phyloP scores from a whole-genome alignment of 2,329 filamentous ascomycete genomes.

The Sarocladiaceae sp. region DNA sequence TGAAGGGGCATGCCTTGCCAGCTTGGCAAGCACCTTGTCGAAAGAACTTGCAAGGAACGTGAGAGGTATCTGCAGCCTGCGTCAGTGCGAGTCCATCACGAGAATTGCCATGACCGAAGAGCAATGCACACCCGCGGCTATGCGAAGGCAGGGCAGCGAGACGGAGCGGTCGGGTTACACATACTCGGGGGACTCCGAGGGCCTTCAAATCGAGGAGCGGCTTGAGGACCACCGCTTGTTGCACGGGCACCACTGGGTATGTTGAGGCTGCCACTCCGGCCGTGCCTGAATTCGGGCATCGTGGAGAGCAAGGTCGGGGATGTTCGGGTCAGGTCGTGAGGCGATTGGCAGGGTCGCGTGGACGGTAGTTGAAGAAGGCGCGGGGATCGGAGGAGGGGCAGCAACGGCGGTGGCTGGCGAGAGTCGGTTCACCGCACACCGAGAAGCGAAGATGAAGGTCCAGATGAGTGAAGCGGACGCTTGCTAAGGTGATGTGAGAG shows the following conservation, averaged over 20 bases:
- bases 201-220: conserved; percentile 48
- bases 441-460: neutral
- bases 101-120: neutral
- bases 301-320: neutral
- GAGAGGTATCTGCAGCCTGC: conserved; percentile 71
- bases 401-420: neutral
- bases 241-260: conserved; percentile 32
- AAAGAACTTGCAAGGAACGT: conserved; percentile 99
- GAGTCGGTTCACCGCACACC: conserved; percentile 4
- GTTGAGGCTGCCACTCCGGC: conserved; percentile 54
- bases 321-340: neutral
- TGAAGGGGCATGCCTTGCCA: conserved; percentile 92
- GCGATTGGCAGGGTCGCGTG: neutral
- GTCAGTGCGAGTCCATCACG: neutral
- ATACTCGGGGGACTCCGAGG: conserved; percentile 61
- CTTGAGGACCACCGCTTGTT: conserved; percentile 21
- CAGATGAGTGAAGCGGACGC: neutral
- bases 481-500: neutral
- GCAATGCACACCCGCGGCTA: no score
- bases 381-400: conserved; percentile 1
- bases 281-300: conserved; percentile 52
- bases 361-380: neutral
- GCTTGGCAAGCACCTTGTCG: conserved; percentile 94
- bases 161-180: conserved; percentile 23
- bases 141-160: neutral